Percentiles rank a stretch among this genome's conserved stretches.
Conservation (phyloP, 2,329 filamentous ascomycete genomes). For the Onygenales sp. region DNA sequence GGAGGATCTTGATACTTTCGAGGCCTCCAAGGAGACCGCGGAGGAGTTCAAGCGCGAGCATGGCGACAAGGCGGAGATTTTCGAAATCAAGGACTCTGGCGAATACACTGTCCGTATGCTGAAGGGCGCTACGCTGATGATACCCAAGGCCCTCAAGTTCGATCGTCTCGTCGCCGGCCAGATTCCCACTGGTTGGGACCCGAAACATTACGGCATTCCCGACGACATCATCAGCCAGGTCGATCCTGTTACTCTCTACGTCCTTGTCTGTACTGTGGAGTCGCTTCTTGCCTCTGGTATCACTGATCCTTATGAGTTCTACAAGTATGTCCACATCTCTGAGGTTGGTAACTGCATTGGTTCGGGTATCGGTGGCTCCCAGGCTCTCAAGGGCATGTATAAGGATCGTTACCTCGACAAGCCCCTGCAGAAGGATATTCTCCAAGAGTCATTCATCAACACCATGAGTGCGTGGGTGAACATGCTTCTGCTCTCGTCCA, state of each 20-base stretch:
- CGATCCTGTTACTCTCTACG: conserved; percentile 89
- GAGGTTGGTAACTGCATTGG: conserved; percentile 97
- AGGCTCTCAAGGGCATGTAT: conserved; percentile 93
- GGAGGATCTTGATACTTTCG: conserved; percentile 93
- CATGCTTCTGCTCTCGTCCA: conserved; percentile 95
- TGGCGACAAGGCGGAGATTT: conserved; percentile 94
- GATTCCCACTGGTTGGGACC: conserved; percentile 94
- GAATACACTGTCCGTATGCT: conserved; percentile 91
- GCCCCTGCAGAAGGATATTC: conserved; percentile 95
- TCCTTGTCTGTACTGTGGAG: conserved; percentile 89
- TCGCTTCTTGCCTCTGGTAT: conserved; percentile 86
- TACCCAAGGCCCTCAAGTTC: conserved; percentile 94
- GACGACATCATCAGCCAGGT: conserved; percentile 98
- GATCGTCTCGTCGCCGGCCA: conserved; percentile 96
- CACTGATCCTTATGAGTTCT: conserved; percentile 98
- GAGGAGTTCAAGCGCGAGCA: conserved; percentile 97
- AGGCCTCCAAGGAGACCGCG: conserved; percentile 92
- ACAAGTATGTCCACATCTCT: conserved; percentile 97
- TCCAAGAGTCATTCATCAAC: conserved; percentile 99
- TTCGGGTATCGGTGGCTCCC: conserved; percentile 94
- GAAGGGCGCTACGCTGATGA: conserved; percentile 90
- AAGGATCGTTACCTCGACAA: conserved; percentile 95
- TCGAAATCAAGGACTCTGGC: conserved; percentile 85
- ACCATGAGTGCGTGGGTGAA: conserved; percentile 99
- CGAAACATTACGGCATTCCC: conserved; percentile 89